Base-by-base conservation (phyloP, 163 green algal genomes). In the Scenedesmus sp. region DNA sequence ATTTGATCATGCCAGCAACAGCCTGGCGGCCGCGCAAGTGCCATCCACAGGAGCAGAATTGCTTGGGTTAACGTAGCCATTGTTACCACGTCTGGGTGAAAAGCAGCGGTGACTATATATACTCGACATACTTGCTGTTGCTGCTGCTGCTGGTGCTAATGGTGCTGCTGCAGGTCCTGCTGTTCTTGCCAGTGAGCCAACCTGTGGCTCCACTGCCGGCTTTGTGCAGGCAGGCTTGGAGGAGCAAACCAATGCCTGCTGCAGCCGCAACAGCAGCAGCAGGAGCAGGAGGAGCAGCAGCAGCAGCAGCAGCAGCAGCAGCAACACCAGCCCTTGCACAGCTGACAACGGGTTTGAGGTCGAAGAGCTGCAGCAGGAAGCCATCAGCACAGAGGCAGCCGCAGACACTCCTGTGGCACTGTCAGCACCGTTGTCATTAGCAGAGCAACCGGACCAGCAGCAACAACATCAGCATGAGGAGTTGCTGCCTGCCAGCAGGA, bases 401-500 rank as follows among this genome's bases (percentile, higher is more conserved):
- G 3, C 86, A 13, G 15, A 46, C 26, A 16, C 46, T 9, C 23
- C 57, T 1, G 20, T 0, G 12, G 10, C 26, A 26, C 26, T 16
- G 26, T 26, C 16, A 26, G 18, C 67, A 23, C 67, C 18, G 12
- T 13, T 57, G 77, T 20, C 81, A 67, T 2, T 52, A 8, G 82
- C 82, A 85, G 46, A 34, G 46, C 46, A 15, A 2, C 16, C 4
- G 16, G 57, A 60, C 10, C 83, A 88, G 83, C 59, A 76, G 83
- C 83, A 88, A 26, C 57, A 88, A 46, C 81, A 86, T 6, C 46
- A 34, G 54, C 81, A 64, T 64, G 81, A 60, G 57, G n/a, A 89
- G 60, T 60, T 89, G n/a, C 84, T 89, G 59, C 84, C 84, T 18
- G 84, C 84, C n/a, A 89, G 84, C 62, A 56, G 84, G 20, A 89